A percentile compares a stretch with the other conserved stretches of the same genome.
These are phyloP conservation scores for Colletotrichum navitas DNA, from an alignment of 2,329 filamentous ascomycete species.

Conservation along the genomic window DNA sequence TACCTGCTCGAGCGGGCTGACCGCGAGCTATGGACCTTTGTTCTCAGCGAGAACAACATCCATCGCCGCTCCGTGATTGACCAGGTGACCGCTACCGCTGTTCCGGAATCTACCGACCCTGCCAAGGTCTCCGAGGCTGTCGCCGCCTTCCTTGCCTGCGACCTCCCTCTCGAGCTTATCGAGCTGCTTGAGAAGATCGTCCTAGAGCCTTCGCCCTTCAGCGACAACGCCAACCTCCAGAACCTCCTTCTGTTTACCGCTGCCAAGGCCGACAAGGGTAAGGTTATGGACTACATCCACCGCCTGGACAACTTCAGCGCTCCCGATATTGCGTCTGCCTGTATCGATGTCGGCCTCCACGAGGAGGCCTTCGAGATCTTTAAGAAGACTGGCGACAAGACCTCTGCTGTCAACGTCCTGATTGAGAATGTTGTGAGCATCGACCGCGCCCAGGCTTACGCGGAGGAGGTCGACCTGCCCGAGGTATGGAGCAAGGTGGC, in stretches of 20 bases:
- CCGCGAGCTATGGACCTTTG: slow-evolving; percentile 91
- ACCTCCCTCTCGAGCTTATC: slow-evolving; percentile 93
- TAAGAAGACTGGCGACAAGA: slow-evolving; percentile 95
- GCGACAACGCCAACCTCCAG: slow-evolving; percentile 95
- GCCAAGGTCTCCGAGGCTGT: slow-evolving; percentile 96
- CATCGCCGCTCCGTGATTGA: slow-evolving; percentile 94
- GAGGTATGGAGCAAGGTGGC: slow-evolving; percentile 99
- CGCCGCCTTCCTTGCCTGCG: slow-evolving; percentile 89
- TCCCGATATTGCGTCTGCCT: slow-evolving; percentile 92
- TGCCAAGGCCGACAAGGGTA: slow-evolving; percentile 94
- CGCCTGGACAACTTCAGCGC: slow-evolving; percentile 89
- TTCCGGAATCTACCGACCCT: slow-evolving; percentile 91
- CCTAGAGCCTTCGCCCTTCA: slow-evolving; percentile 98
- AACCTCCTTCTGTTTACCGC: slow-evolving; percentile 97
- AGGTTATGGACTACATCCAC: slow-evolving; percentile 97
- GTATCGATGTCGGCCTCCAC: slow-evolving; percentile 92
- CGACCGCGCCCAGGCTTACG: slow-evolving; percentile 94
- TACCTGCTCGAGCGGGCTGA: slow-evolving; percentile 95
- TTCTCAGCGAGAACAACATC: slow-evolving; percentile 94
- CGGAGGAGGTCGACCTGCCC: slow-evolving; percentile 91
- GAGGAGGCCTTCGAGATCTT: slow-evolving; percentile 99
- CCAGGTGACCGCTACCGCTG: slow-evolving; percentile 95
- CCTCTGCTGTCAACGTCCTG: slow-evolving; percentile 88
- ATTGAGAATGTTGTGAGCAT: slow-evolving; percentile 98
- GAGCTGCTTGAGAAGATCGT: slow-evolving; percentile 99